Evolutionary conservation across 2,329 filamentous ascomycete species (phyloP).

Genomic region (Dryadomyces quercivorus): DNA sequence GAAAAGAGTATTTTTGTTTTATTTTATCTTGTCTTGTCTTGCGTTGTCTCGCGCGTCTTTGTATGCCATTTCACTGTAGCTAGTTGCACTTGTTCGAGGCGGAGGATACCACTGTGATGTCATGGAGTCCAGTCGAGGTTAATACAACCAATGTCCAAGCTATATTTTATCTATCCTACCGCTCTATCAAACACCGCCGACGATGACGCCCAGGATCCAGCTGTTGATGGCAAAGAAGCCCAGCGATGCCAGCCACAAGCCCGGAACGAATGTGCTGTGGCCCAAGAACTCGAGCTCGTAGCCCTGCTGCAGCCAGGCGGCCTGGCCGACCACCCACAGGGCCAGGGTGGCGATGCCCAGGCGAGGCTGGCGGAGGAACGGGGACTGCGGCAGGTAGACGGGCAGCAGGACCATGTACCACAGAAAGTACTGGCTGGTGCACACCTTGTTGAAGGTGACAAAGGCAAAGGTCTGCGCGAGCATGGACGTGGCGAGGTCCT

Average conservation of each 20-base stretch:
- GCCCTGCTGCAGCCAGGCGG: slow-evolving; percentile 61
- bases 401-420: slow-evolving; percentile 96
- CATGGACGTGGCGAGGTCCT: slow-evolving; percentile 71
- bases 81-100: background rate
- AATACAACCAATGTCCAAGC: no score
- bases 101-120: background rate
- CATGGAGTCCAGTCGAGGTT: background rate
- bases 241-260: slow-evolving; percentile 64
- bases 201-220: slow-evolving; percentile 74
- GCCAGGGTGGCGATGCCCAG: slow-evolving; percentile 53
- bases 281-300: slow-evolving; percentile 73
- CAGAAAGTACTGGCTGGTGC: slow-evolving; percentile 97
- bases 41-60: no score
- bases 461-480: slow-evolving; percentile 94
- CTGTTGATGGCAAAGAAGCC: slow-evolving; percentile 77
- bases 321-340: slow-evolving; percentile 70
- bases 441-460: slow-evolving; percentile 97
- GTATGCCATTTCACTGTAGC: background rate
- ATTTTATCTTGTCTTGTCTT: background rate
- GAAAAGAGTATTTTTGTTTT: background rate
- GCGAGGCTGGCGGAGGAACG: slow-evolving; percentile 47
- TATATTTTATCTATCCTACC: no score
- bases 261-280: slow-evolving; percentile 70
- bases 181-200: slow-evolving; percentile 42
- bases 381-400: slow-evolving; percentile 74